Evolutionary conservation across 495 filamentous ascomycete genomes (phyloP).

Genomic region (Saxophila tyrrhenica): DNA sequence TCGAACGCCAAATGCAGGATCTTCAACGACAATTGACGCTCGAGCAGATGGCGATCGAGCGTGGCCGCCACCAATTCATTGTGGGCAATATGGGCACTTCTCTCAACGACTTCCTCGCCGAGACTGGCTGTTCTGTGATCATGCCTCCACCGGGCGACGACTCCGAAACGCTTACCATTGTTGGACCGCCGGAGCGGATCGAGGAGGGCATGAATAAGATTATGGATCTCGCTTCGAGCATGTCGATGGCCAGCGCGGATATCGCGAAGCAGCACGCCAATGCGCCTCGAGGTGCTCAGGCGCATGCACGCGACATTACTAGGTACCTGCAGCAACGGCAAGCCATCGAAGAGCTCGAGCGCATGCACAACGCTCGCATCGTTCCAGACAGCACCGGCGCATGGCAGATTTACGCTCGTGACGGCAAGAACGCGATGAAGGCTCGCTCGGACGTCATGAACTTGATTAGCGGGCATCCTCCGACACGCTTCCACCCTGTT

Average conservation of each 20-base stretch:
- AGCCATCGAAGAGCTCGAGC: slow-evolving; percentile 68
- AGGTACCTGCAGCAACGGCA: slow-evolving; percentile 69
- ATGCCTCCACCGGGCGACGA: slow-evolving; percentile 63
- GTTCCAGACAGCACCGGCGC: slow-evolving; percentile 55
- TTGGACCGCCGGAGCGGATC: slow-evolving; percentile 64
- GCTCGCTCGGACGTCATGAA: slow-evolving; percentile 72
- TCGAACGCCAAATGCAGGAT: slow-evolving; percentile 64
- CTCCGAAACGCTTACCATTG: slow-evolving; percentile 67
- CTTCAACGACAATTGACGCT: slow-evolving; percentile 58
- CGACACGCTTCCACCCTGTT: slow-evolving; percentile 56
- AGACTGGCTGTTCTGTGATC: slow-evolving; percentile 84
- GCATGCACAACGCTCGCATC: slow-evolving; percentile 66
- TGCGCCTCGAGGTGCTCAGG: slow-evolving; percentile 56
- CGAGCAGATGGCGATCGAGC: slow-evolving; percentile 62
- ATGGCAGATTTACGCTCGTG: slow-evolving; percentile 77
- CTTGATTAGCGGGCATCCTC: slow-evolving; percentile 69
- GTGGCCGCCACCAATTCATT: slow-evolving; percentile 80
- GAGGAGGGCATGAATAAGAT: slow-evolving; percentile 63
- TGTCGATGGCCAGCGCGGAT: slow-evolving; percentile 69
- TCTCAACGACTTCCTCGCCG: slow-evolving; percentile 70
- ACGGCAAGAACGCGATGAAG: slow-evolving; percentile 70
- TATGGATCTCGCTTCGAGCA: slow-evolving; percentile 68
- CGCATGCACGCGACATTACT: slow-evolving; percentile 71
- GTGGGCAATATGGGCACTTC: slow-evolving; percentile 67
- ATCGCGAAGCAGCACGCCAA: slow-evolving; percentile 63